phyloP scores from a whole-genome alignment of 2,329 filamentous ascomycete genomes.

The Cladobotryum protrusum region DNA sequence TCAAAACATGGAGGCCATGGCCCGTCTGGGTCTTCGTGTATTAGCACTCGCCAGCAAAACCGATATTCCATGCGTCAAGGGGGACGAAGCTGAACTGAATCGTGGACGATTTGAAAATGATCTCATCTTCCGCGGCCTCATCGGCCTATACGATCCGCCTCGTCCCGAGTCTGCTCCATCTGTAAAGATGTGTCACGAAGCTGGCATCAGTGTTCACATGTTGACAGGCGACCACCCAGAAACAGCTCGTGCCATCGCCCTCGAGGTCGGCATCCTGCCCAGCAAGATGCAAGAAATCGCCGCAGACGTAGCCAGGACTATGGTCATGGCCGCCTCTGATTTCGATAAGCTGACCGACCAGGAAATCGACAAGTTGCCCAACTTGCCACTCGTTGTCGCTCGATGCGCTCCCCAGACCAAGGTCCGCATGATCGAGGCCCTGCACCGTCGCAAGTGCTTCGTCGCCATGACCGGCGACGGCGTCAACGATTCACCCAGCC shows the following conservation, averaged over 20 bases:
- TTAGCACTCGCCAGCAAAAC: constrained; percentile 55
- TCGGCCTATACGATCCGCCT: constrained; percentile 68
- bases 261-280: constrained; percentile 57
- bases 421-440: constrained; percentile 68
- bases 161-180: constrained; percentile 58
- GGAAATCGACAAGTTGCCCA: constrained; percentile 56
- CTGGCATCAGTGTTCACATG: constrained; percentile 62
- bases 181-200: constrained; percentile 51
- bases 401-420: constrained; percentile 66
- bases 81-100: constrained; percentile 37
- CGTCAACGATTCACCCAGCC: constrained; percentile 63
- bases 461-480: constrained; percentile 68
- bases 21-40: constrained; percentile 61
- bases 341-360: constrained; percentile 61
- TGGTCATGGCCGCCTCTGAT: constrained; percentile 61
- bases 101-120: constrained; percentile 54
- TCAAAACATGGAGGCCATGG: constrained; percentile 62
- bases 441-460: constrained; percentile 59
- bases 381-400: constrained; percentile 61
- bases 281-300: constrained; percentile 43
- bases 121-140: constrained; percentile 60
- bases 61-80: constrained; percentile 29
- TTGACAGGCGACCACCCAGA: constrained; percentile 64
- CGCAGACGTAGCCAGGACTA: constrained; percentile 48
- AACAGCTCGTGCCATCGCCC: constrained; percentile 58